These are phyloP conservation scores for Leptomonas seymouri DNA, from an alignment of 208 protist genomes.

Conservation along the genomic window DNA sequence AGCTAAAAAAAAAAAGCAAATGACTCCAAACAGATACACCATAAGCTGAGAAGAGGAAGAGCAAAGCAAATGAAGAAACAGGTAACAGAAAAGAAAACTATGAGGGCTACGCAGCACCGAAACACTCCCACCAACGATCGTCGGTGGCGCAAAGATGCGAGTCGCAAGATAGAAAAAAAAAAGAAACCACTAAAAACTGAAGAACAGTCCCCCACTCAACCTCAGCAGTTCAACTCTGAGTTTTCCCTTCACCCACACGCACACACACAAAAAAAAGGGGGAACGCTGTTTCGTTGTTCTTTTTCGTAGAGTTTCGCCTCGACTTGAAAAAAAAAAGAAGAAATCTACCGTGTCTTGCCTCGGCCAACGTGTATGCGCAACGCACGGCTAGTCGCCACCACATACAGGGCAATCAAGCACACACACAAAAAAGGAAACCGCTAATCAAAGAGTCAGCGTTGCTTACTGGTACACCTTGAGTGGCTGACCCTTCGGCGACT, in stretches of 20 bases:
- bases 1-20: constrained; percentile 1
- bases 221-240: not conserved
- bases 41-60: not conserved
- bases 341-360: too few species aligned
- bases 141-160: too few species aligned
- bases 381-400: not conserved
- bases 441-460: not conserved
- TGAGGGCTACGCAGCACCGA: not conserved
- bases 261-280: not conserved
- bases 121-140: too few species aligned
- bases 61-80: not conserved
- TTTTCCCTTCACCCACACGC: not conserved
- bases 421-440: not conserved
- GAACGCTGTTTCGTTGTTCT: too few species aligned
- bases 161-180: not conserved
- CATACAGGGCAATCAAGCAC: not conserved
- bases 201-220: not conserved
- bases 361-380: too few species aligned
- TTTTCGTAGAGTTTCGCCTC: too few species aligned
- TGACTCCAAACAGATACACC: too few species aligned
- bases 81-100: constrained; percentile 8
- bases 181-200: not conserved
- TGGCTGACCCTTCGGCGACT: constrained; percentile 35
- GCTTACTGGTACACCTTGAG: constrained; percentile 28
- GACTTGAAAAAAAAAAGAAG: too few species aligned